Evolutionary conservation across 108 stramenopile genomes (phyloP).

Genomic region (Thalassiosira profunda): DNA sequence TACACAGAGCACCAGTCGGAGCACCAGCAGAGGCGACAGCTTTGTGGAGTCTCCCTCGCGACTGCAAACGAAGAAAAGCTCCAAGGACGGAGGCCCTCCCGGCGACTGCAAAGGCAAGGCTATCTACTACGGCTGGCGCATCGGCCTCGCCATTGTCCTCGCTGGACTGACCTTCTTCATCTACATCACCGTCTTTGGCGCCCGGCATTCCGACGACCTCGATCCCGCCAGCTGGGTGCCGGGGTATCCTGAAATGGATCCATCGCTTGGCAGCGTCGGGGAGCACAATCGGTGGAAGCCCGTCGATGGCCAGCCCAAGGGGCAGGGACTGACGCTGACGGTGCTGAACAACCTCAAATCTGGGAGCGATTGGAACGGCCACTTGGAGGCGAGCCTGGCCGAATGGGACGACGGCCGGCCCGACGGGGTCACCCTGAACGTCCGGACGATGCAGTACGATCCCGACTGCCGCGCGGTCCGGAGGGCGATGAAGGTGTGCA

Average conservation of each 20-base stretch:
- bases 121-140: constrained; percentile 9
- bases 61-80: background rate
- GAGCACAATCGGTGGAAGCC: constrained; percentile 32
- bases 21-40: background rate
- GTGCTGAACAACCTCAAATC: constrained; percentile 69
- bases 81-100: background rate
- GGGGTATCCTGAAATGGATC: constrained; percentile 48
- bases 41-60: background rate
- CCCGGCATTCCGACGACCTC: constrained; percentile 4
- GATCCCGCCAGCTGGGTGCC: constrained; percentile 51
- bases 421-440: constrained; percentile 67
- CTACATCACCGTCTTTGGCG: constrained; percentile 20
- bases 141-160: background rate
- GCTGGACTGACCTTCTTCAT: constrained; percentile 2
- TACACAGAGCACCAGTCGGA: background rate
- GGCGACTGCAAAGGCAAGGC: constrained; percentile 14
- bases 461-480: constrained; percentile 54
- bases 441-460: constrained; percentile 41
- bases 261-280: constrained; percentile 41
- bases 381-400: constrained; percentile 48
- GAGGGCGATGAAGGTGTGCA: constrained; percentile 76
- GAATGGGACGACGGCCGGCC: constrained; percentile 85
- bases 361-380: constrained; percentile 53
- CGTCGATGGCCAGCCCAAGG: constrained; percentile 37
- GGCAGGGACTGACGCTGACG: constrained; percentile 54